Evolutionary conservation across 805 yeast species (phyloP), one percentile per base, ranked within the genome.

Genomic region (Clavispora carvajalis): DNA sequence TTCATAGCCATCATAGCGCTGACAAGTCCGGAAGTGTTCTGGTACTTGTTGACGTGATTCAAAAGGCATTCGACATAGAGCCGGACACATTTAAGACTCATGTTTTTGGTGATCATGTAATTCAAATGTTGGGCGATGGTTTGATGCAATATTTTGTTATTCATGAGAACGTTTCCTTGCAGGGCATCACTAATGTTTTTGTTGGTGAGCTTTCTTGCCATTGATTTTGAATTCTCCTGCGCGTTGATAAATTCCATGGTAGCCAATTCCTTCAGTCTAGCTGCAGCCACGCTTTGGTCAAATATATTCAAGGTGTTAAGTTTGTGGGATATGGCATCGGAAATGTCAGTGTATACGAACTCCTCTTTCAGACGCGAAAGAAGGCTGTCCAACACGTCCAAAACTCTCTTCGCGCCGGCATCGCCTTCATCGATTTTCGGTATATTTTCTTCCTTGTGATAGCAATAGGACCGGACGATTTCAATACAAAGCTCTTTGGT

Each of bases 401-500:
- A 35, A 1, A 68, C 60, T 3, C 55, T 35, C 40, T 52, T 54
- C 16, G 67, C 51, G 18, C 63, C 54, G 1, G 45, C 41, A 41
- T 65, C 71, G 2, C 47, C 38, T 7, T 34, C 44, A 15, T 37
- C 38, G 10, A 38, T 38, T 12, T 38, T 40, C 2, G 39, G 39
- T 3, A 28, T 31, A 12, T 37, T 31, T 8, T 46, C 45, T 1
- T 35, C 30, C 30, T 52, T 45, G 44, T 55, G 54, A 19, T 4
- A 25, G 40, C 73, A 67, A 39, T 69, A 67, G 0, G 73, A 55
- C 26, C 60, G 60, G 2, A 69, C 54, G 3, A 69, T 55, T 21
- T 55, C 55, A 2, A 61, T 39, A 36, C 64, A 57, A 19, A 68
- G 47, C 9, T 65, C 66, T 34, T 59, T 62, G 22, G 60, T 56